Conservation (phyloP, 2,329 filamentous ascomycete genomes). For the Tothia fuscella region DNA sequence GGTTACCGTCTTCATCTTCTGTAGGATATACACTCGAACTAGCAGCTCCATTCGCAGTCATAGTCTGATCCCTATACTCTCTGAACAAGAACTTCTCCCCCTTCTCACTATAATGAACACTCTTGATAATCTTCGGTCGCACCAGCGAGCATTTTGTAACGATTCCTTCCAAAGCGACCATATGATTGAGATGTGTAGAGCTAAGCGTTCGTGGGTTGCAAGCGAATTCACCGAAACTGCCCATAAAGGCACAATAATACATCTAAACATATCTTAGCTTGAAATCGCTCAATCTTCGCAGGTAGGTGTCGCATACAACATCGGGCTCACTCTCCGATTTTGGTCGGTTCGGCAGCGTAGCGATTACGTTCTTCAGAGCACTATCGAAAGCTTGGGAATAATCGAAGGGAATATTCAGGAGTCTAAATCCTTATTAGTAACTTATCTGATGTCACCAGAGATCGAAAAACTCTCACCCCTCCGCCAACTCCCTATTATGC, state of each 20-base stretch:
- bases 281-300: constrained; percentile 10
- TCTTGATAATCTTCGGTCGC: constrained; percentile 93
- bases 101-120: constrained; percentile 87
- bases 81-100: constrained; percentile 79
- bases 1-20: constrained; percentile 85
- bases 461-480: constrained; percentile 39
- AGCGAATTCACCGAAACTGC: constrained; percentile 86
- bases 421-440: constrained; percentile 31
- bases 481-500: constrained; percentile 73
- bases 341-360: constrained; percentile 66
- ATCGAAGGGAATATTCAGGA: constrained; percentile 80
- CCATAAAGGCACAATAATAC: constrained; percentile 96
- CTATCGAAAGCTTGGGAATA: constrained; percentile 79
- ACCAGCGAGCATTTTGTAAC: constrained; percentile 94
- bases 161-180: constrained; percentile 96
- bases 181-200: constrained; percentile 81
- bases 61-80: constrained; percentile 93
- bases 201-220: constrained; percentile 91
- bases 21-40: constrained; percentile 90
- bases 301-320: not conserved
- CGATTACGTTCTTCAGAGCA: constrained; percentile 79
- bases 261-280: too few relatives aligned
- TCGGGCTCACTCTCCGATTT: constrained; percentile 18
- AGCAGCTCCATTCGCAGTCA: constrained; percentile 76
- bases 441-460: not conserved